These are phyloP conservation scores for Parmales sp. DNA, from an alignment of 108 stramenopile species.

Conservation along the genomic window DNA sequence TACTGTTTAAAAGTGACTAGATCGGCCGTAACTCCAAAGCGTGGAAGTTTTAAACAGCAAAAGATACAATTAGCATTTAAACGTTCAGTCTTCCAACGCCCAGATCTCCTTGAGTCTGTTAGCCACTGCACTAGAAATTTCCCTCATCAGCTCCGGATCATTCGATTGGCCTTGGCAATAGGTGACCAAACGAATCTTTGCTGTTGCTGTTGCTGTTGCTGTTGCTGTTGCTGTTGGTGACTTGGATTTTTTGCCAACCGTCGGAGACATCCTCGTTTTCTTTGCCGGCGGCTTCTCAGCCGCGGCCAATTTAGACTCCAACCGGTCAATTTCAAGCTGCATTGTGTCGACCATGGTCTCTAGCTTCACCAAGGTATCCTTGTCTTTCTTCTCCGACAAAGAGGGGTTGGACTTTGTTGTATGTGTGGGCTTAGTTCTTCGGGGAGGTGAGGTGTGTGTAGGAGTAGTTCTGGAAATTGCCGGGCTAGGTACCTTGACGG, in stretches of 20 bases:
- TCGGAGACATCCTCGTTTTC: too few species aligned
- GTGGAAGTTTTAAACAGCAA: too few species aligned
- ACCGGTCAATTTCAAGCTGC: not conserved
- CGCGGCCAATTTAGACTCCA: too few species aligned
- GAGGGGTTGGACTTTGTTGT: too few species aligned
- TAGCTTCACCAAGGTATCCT: not conserved
- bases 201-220: not conserved
- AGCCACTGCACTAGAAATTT: not conserved
- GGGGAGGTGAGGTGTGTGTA: too few species aligned
- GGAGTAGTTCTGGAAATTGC: too few species aligned
- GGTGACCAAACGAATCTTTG: not conserved
- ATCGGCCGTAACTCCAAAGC: too few species aligned
- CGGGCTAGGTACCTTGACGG: too few species aligned
- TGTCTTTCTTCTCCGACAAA: not conserved
- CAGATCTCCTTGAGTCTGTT: constrained; percentile 1
- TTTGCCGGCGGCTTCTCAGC: too few species aligned
- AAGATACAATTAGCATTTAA: too few species aligned
- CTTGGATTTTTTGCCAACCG: not conserved
- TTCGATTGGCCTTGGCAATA: not conserved
- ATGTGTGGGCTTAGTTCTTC: too few species aligned
- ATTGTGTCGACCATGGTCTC: not conserved
- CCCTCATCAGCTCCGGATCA: not conserved
- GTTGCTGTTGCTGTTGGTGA: not conserved
- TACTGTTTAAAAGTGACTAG: too few species aligned
- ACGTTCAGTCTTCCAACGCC: not conserved